Percentiles rank a stretch among this genome's conserved stretches.
phyloP scores from a whole-genome alignment of 208 protist genomes.

The Leishmania mexicana region DNA sequence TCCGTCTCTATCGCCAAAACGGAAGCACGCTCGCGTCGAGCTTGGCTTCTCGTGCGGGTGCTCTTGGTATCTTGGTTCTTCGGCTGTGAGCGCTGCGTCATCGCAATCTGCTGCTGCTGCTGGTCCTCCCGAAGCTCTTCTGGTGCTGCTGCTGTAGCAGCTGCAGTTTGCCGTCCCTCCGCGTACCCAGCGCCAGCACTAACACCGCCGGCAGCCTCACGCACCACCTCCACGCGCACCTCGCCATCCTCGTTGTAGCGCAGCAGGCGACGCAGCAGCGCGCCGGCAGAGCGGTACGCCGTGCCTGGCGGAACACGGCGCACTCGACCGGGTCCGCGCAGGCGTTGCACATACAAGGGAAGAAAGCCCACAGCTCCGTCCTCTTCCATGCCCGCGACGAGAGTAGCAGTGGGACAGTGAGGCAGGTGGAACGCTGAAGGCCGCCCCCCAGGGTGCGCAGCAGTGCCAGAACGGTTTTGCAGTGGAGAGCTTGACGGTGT shows the following conservation, averaged over 20 bases:
- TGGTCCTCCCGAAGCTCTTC: not conserved
- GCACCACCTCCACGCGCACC: slow-evolving; percentile 31
- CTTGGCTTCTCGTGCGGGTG: slow-evolving; percentile 9
- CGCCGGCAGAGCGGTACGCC: slow-evolving; percentile 50
- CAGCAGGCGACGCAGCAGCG: slow-evolving; percentile 34
- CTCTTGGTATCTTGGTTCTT: not conserved
- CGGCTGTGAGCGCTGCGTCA: not conserved
- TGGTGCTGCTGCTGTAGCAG: not conserved
- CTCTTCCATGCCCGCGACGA: slow-evolving; percentile 5
- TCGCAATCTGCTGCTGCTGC: not conserved
- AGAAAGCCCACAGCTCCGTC: not conserved
- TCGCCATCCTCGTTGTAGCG: slow-evolving; percentile 32
- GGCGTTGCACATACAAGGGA: slow-evolving; percentile 23
- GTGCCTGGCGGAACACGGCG: slow-evolving; percentile 46
- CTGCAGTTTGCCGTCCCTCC: not conserved
- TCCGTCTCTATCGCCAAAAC: slow-evolving; percentile 22
- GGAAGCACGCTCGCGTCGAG: slow-evolving; percentile 21
- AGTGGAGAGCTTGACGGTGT: not conserved
- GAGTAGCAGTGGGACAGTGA: not conserved
- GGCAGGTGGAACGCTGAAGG: not conserved
- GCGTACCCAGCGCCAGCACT: not conserved
- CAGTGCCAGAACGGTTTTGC: not conserved
- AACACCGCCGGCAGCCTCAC: slow-evolving; percentile 5
- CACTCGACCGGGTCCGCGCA: slow-evolving; percentile 50
- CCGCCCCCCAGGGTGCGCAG: not conserved